Conservation (phyloP, 2,329 filamentous ascomycete species). For the Phaeosphaeriaceae sp. region DNA sequence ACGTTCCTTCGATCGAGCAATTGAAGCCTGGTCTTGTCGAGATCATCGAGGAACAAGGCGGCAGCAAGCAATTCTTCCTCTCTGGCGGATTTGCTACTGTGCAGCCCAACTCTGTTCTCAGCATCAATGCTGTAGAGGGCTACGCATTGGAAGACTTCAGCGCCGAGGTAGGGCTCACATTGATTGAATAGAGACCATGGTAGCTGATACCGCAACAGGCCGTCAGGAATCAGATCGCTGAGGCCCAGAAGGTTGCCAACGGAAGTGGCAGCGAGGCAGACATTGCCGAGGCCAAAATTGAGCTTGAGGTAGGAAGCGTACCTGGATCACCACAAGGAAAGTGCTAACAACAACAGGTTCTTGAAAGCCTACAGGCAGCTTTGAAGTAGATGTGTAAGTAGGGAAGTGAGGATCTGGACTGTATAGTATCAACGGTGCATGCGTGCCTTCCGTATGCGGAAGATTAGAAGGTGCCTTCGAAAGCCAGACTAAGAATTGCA, state of each 20-base stretch:
- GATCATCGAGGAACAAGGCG: slow-evolving; percentile 89
- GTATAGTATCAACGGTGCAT: slow-evolving; percentile 44
- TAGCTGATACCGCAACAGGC: slow-evolving; percentile 55
- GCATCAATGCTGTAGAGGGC: slow-evolving; percentile 98
- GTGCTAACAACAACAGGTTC: slow-evolving; percentile 65
- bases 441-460: slow-evolving; percentile 38
- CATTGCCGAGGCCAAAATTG: slow-evolving; percentile 98
- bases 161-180: slow-evolving; percentile 64
- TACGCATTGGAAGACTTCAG: slow-evolving; percentile 96
- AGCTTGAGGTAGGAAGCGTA: slow-evolving; percentile 79
- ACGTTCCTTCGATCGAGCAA: slow-evolving; percentile 99
- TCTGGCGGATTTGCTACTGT: slow-evolving; percentile 97
- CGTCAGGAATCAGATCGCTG: slow-evolving; percentile 86
- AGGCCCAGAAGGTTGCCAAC: slow-evolving; percentile 92
- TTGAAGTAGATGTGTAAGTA: slow-evolving; percentile 73
- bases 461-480: slow-evolving; percentile 42
- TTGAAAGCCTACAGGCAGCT: slow-evolving; percentile 81
- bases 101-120: slow-evolving; percentile 91
- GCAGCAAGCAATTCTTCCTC: slow-evolving; percentile 97
- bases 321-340: slow-evolving; percentile 10
- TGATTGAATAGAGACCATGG: neutral
- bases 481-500: slow-evolving; percentile 32
- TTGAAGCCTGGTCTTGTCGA: slow-evolving; percentile 95
- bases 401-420: slow-evolving; percentile 40
- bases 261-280: slow-evolving; percentile 95